A percentile compares a stretch with the other conserved stretches of the same genome.
These are phyloP conservation scores for Globisporangium acanthophoron DNA, from an alignment of 352 stramenopile genomes.

Conservation along the genomic window DNA sequence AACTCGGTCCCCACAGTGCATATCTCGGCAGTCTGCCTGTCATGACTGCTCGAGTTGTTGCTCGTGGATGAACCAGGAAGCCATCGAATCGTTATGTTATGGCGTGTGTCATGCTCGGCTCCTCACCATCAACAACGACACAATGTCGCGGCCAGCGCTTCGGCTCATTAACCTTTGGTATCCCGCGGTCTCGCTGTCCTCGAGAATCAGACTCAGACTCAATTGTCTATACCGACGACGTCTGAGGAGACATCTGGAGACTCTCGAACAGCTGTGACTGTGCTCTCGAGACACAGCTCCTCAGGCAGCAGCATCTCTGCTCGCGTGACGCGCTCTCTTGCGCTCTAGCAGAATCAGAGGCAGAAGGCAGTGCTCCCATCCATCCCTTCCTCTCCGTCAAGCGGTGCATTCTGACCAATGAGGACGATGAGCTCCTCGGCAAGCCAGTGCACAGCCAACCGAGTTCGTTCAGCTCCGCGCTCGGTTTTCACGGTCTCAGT, in stretches of 20 bases:
- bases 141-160: too few relatives aligned
- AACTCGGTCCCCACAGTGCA: too few relatives aligned
- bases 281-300: background rate
- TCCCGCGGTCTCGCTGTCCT: background rate
- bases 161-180: background rate
- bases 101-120: too few relatives aligned
- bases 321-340: too few relatives aligned
- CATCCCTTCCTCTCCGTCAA: constrained; percentile 8
- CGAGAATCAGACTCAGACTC: background rate
- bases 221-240: background rate
- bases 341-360: constrained; percentile 1
- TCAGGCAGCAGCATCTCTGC: background rate
- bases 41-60: too few relatives aligned
- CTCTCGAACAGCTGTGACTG: background rate
- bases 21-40: too few relatives aligned
- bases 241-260: background rate
- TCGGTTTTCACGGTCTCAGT: background rate
- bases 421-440: background rate
- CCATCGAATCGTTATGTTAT: too few relatives aligned
- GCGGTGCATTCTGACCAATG: constrained; percentile 4
- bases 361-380: background rate
- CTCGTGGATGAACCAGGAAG: too few relatives aligned
- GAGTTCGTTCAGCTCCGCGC: background rate
- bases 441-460: constrained; percentile 1
- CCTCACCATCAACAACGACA: too few relatives aligned